phyloP scores from a whole-genome alignment of 495 filamentous ascomycete genomes.

The Hypoxylon cercidicola region DNA sequence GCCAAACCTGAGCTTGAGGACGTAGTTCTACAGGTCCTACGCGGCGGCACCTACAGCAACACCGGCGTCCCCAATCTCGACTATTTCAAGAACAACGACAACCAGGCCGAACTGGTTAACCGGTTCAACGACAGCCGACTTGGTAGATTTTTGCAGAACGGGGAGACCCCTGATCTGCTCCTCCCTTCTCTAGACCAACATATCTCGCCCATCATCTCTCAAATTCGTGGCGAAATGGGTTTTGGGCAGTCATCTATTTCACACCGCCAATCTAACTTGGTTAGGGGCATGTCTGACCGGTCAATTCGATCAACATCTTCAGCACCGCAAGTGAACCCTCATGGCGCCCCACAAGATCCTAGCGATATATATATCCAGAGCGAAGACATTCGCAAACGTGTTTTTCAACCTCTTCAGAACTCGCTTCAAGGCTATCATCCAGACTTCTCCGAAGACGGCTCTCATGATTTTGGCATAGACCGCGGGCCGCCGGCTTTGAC shows the following conservation, averaged over 20 bases:
- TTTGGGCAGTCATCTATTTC: constrained; percentile 32
- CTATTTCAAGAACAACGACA: constrained; percentile 48
- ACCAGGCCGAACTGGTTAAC: constrained; percentile 46
- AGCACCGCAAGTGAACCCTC: constrained; percentile 35
- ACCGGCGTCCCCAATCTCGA: constrained; percentile 45
- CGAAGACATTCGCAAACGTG: constrained; percentile 44
- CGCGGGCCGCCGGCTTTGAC: constrained; percentile 11
- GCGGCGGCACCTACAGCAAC: constrained; percentile 38
- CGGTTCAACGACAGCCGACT: constrained; percentile 45
- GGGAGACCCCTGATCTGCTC: constrained; percentile 42
- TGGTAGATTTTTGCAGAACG: constrained; percentile 43
- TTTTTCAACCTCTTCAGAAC: constrained; percentile 31
- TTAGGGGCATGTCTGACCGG: constrained; percentile 11
- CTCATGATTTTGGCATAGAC: constrained; percentile 19
- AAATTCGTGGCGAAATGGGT: constrained; percentile 28
- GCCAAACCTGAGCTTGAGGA: constrained; percentile 45
- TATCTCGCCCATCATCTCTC: constrained; percentile 36
- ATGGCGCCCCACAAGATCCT: constrained; percentile 46
- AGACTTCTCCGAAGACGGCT: constrained; percentile 17
- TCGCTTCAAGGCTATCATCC: constrained; percentile 25
- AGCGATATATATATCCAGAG: constrained; percentile 46
- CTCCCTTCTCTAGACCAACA: constrained; percentile 40
- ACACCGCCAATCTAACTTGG: constrained; percentile 21
- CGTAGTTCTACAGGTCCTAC: constrained; percentile 43
- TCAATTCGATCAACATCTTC: constrained; percentile 31